A percentile compares a stretch with the other conserved stretches of the same genome.
These are phyloP conservation scores for Babesia sp. DNA, from an alignment of 169 alveolate species.

Conservation along the genomic window DNA sequence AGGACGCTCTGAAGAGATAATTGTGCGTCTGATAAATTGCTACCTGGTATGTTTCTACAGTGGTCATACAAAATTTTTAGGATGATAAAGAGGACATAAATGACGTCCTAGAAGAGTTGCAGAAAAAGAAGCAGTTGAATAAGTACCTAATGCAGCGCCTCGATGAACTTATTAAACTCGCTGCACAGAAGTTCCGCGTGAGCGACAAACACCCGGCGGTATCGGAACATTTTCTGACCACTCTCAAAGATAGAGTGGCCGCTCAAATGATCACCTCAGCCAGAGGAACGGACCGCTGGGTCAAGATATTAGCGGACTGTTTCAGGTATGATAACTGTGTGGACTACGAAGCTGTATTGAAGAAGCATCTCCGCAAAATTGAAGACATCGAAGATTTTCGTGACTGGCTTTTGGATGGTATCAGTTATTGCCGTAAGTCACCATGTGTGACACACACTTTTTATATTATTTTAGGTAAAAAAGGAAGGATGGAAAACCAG, in stretches of 20 bases:
- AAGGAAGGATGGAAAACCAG: slow-evolving; percentile 13
- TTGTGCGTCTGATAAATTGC: slow-evolving; percentile 44
- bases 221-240: slow-evolving; percentile 51
- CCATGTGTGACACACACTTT: neutral
- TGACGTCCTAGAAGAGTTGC: slow-evolving; percentile 58
- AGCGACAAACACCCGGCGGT: slow-evolving; percentile 64
- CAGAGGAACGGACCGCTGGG: slow-evolving; percentile 63
- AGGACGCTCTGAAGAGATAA: slow-evolving; percentile 40
- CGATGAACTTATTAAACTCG: slow-evolving; percentile 55
- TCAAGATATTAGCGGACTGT: slow-evolving; percentile 61
- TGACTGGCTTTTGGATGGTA: slow-evolving; percentile 61
- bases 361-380: slow-evolving; percentile 36
- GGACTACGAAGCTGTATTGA: slow-evolving; percentile 6
- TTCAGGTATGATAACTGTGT: slow-evolving; percentile 30
- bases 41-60: slow-evolving; percentile 37
- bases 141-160: slow-evolving; percentile 54
- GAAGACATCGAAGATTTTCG: slow-evolving; percentile 65
- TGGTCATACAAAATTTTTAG: neutral
- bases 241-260: slow-evolving; percentile 60
- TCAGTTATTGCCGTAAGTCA: slow-evolving; percentile 58
- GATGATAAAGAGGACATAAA: slow-evolving; percentile 38
- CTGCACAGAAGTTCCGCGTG: slow-evolving; percentile 50
- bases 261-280: slow-evolving; percentile 48
- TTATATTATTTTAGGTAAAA: slow-evolving; percentile 12
- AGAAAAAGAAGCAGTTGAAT: slow-evolving; percentile 45